Evolutionary conservation across 306 rosid species (phyloP), one percentile per base, ranked within the genome.

Genomic region (Biancaea sappan): DNA sequence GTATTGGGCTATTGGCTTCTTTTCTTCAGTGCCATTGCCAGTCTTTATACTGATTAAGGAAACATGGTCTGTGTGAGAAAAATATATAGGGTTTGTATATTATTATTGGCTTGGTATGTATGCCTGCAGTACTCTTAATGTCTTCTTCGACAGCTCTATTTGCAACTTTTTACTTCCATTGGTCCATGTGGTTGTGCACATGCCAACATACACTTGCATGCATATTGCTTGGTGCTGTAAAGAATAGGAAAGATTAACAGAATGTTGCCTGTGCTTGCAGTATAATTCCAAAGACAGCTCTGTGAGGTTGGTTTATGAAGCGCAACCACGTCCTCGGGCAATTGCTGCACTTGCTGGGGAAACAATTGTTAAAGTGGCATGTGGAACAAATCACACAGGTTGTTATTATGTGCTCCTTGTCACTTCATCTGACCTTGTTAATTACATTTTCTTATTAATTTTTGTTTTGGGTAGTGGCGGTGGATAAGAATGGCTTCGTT

Each of bases 271-370:
- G 57, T 84, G 65, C 52, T 73, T 84, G 89, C 87, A 92, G 99
- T 95, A 92, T 79, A 95, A 95, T 74, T 87, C 96, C 58, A 95
- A 92, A 79, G 98, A 92, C 76, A 86, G 98, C 84, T 95, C 98
- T 62, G 98, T 95, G 69, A 95, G 66, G 81, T 85, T 95, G 83
- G 96, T 90, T 74, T 92, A 95, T 82, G 98, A 92, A 95, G 85
- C 98, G 79, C 99, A 95, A 80, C 98, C 99, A 59, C 96, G 96
- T 15, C 98, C 99, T 18, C 87, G 80, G 71, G 93, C 93, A 60
- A 88, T 95, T 62, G 92, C 93, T 77, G 50, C 93, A 58, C 98
- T 95, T 61, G 54, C 98, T 75, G 96, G 97, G 51, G 99, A 90
- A 83, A 84, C 85, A 51, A 85, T 92, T 47, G 88, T 90, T 73